Conservation (phyloP, 148 eudicot species). For the Suaeda aralocaspica region DNA sequence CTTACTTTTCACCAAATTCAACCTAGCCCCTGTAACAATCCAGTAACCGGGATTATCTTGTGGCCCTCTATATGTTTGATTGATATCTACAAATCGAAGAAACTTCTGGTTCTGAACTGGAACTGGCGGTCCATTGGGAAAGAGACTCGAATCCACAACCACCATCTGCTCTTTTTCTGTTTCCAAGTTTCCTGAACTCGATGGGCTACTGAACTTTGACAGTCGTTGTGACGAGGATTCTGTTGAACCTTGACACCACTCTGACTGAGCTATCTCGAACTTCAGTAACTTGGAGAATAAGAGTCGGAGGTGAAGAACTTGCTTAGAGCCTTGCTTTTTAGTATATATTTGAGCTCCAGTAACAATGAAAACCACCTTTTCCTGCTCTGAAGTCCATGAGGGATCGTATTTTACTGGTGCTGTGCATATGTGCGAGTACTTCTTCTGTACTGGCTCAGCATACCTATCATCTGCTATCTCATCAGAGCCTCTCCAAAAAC, state of each 20-base stretch:
- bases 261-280: conserved; percentile 41
- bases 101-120: conserved; percentile 52
- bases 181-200: conserved; percentile 39
- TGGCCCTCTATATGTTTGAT: conserved; percentile 60
- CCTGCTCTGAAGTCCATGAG: conserved; percentile 29
- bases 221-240: conserved; percentile 41
- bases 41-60: conserved; percentile 75
- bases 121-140: conserved; percentile 72
- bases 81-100: conserved; percentile 52
- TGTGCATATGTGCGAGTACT: conserved; percentile 64
- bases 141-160: conserved; percentile 67
- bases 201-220: conserved; percentile 37
- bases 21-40: conserved; percentile 75
- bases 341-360: conserved; percentile 72
- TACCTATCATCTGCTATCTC: conserved; percentile 42
- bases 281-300: conserved; percentile 42
- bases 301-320: conserved; percentile 62
- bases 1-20: conserved; percentile 55
- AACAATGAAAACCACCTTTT: conserved; percentile 49
- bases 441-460: conserved; percentile 61
- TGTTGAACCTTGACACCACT: conserved; percentile 46
- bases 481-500: conserved; percentile 64
- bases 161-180: conserved; percentile 34
- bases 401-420: conserved; percentile 56
- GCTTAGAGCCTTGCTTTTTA: conserved; percentile 44